Percentiles rank a stretch among this genome's conserved stretches.
Conservation (phyloP, 2,329 filamentous ascomycete genomes). For the Corniculantispora saksenae region DNA sequence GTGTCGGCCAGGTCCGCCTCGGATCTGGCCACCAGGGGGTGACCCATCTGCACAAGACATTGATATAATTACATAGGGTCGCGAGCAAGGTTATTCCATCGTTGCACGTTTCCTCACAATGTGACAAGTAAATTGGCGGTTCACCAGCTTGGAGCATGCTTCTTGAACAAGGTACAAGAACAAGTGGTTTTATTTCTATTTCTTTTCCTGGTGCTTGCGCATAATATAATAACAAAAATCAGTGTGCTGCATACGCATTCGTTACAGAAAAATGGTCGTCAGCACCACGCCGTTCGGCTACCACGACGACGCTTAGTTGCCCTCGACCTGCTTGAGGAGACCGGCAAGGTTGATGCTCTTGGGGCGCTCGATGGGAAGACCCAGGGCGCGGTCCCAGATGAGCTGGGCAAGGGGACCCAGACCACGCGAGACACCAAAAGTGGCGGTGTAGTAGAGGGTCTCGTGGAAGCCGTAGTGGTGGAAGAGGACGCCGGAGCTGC, state of each 20-base stretch:
- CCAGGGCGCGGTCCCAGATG: slow-evolving; percentile 92
- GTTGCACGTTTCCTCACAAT: not conserved
- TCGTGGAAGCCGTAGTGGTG: slow-evolving; percentile 98
- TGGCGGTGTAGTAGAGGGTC: slow-evolving; percentile 88
- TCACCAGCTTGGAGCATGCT: not conserved
- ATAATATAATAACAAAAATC: slow-evolving; percentile 11
- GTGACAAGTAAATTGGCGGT: not conserved
- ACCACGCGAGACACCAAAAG: slow-evolving; percentile 68
- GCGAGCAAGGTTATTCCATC: too few species aligned
- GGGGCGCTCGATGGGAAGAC: slow-evolving; percentile 92
- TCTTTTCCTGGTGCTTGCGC: not conserved
- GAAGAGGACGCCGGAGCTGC: slow-evolving; percentile 89
- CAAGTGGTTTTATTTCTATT: slow-evolving; percentile 1
- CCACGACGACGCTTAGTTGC: slow-evolving; percentile 32
- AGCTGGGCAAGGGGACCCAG: slow-evolving; percentile 90
- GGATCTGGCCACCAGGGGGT: slow-evolving; percentile 5
- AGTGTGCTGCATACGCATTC: slow-evolving; percentile 7
- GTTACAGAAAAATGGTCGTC: not conserved
- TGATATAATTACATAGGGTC: not conserved
- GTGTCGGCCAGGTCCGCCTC: slow-evolving; percentile 5
- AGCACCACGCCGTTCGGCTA: not conserved
- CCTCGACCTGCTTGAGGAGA: slow-evolving; percentile 68
- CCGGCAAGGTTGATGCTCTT: slow-evolving; percentile 96
- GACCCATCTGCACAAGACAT: not conserved
- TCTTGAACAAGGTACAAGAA: too few species aligned